Percentiles rank a stretch among this genome's conserved stretches.
phyloP scores from a whole-genome alignment of 2,329 filamentous ascomycete genomes.

The Fusarium guadeloupense region DNA sequence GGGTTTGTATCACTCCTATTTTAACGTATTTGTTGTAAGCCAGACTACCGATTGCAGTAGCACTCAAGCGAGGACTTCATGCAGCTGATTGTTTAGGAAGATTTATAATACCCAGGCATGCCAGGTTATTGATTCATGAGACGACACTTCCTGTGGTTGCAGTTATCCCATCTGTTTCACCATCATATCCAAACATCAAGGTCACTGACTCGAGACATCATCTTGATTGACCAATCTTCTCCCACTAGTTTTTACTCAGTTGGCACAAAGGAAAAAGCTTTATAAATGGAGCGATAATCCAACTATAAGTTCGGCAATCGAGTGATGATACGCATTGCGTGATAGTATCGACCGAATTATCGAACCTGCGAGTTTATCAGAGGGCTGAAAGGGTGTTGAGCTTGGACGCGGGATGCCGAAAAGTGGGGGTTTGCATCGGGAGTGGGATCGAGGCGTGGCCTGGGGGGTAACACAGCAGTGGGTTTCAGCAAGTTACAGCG shows the following conservation, averaged over 20 bases:
- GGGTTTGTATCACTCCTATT: not conserved
- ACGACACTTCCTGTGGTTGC: too few species aligned
- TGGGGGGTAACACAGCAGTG: slow-evolving; percentile 4
- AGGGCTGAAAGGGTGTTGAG: slow-evolving; percentile 3
- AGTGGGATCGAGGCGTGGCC: not conserved
- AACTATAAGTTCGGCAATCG: slow-evolving; percentile 11
- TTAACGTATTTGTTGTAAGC: too few species aligned
- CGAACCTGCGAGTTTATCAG: not conserved
- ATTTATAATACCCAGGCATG: too few species aligned
- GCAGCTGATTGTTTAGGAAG: too few species aligned
- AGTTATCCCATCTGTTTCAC: not conserved
- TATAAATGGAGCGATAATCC: not conserved
- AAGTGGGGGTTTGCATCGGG: slow-evolving; percentile 21
- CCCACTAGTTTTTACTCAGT: too few species aligned
- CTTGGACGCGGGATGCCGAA: slow-evolving; percentile 37
- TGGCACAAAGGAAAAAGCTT: slow-evolving; percentile 5
- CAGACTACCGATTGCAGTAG: too few species aligned
- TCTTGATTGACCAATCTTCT: too few species aligned
- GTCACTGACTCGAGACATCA: too few species aligned
- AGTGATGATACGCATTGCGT: not conserved
- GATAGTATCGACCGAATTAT: slow-evolving; percentile 1
- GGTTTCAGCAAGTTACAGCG: slow-evolving; percentile 3
- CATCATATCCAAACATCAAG: slow-evolving; percentile 6
- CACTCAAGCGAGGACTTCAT: too few species aligned
- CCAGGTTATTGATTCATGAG: too few species aligned